A percentile compares a stretch with the other conserved stretches of the same genome.
Conservation (phyloP, 371 early-diverging fungal species). For the Parasitella parasitica region DNA sequence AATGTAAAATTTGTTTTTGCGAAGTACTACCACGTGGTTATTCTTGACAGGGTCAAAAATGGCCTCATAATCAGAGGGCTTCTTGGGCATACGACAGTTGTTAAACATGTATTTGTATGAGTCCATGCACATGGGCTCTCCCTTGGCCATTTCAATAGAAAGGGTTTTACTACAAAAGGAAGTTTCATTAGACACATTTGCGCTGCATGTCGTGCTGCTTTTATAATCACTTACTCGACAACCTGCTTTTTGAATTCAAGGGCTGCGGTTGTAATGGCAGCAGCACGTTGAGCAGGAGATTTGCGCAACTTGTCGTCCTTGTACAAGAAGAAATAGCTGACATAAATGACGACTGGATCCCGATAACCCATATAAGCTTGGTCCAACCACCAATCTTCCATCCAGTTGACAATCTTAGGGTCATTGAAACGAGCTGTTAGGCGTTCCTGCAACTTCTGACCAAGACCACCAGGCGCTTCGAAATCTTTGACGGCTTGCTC, state of each 20-base stretch:
- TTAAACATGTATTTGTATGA: conserved; percentile 97
- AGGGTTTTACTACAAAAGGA: conserved; percentile 56
- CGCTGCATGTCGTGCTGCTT: background rate
- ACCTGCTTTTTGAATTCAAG: conserved; percentile 86
- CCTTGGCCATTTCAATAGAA: conserved; percentile 82
- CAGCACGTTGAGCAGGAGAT: conserved; percentile 82
- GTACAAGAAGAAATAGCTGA: conserved; percentile 82
- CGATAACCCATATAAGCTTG: conserved; percentile 94
- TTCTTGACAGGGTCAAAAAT: conserved; percentile 75
- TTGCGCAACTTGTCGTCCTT: conserved; percentile 81
- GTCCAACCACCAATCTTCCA: conserved; percentile 96
- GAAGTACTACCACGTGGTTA: conserved; percentile 82
- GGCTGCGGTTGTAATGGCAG: conserved; percentile 86
- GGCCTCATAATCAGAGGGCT: conserved; percentile 82
- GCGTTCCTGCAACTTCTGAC: conserved; percentile 81
- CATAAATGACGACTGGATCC: conserved; percentile 91
- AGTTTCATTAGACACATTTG: background rate
- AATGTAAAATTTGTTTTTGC: conserved; percentile 89
- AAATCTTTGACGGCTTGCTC: conserved; percentile 77
- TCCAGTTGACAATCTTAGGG: conserved; percentile 79
- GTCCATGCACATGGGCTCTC: conserved; percentile 82
- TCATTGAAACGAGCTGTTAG: conserved; percentile 67
- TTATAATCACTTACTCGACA: conserved; percentile 40
- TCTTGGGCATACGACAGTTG: conserved; percentile 87
- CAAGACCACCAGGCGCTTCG: conserved; percentile 74